These are phyloP conservation scores for Populus alba DNA, from an alignment of 345 rosid genomes.

Conservation along the genomic window DNA sequence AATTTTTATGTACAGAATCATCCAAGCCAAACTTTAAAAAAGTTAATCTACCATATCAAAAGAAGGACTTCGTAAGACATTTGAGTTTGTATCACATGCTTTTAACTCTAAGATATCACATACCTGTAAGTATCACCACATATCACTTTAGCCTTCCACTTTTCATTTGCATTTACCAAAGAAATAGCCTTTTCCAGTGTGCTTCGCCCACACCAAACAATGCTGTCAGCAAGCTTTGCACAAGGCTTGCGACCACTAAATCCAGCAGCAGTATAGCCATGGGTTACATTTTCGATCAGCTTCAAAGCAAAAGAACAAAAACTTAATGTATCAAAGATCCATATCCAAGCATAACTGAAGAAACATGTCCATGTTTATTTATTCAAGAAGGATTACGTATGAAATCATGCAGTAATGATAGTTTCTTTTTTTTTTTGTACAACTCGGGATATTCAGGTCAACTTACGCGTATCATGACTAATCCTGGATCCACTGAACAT, in stretches of 20 bases:
- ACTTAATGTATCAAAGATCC: slow-evolving; percentile 7
- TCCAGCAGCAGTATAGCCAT: slow-evolving; percentile 98
- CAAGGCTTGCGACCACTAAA: slow-evolving; percentile 99
- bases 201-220: slow-evolving; percentile 94
- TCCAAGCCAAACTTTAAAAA: background rate
- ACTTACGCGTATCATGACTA: no score
- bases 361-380: background rate
- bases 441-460: no score
- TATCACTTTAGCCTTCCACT: slow-evolving; percentile 80
- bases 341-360: background rate
- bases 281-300: slow-evolving; percentile 94
- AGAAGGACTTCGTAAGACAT: background rate
- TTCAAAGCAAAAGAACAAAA: slow-evolving; percentile 68
- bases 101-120: no score
- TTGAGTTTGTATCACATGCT: no score
- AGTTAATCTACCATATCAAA: background rate
- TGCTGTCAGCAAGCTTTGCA: slow-evolving; percentile 98
- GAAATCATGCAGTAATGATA: background rate
- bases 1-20: no score
- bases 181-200: slow-evolving; percentile 91
- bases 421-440: no score
- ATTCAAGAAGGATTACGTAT: background rate
- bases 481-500: no score
- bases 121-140: slow-evolving; percentile 99
- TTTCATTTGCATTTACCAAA: slow-evolving; percentile 63